Conservation (phyloP, 2,329 filamentous ascomycete species). For the Aspergillus clavatus region DNA sequence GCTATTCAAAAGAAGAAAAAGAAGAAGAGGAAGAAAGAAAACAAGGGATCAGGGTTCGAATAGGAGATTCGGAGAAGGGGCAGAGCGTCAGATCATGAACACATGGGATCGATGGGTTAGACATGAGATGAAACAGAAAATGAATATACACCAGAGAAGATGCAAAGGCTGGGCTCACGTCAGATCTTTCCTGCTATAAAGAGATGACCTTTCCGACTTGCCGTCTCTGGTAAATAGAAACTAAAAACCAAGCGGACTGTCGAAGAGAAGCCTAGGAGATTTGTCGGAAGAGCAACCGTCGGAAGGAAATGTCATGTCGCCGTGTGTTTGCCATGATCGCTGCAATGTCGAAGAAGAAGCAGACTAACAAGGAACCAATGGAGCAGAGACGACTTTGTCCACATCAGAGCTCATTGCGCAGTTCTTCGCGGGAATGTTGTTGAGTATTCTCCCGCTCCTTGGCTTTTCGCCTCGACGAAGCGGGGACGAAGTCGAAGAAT, state of each 20-base stretch:
- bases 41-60: too few relatives aligned
- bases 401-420: constrained; percentile 28
- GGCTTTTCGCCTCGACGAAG: constrained; percentile 37
- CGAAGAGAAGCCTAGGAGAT: too few relatives aligned
- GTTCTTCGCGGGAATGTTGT: constrained; percentile 31
- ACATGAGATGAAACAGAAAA: too few relatives aligned
- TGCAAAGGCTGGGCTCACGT: constrained; percentile 9
- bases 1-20: constrained; percentile 24
- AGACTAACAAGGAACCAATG: neutral
- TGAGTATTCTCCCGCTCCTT: constrained; percentile 37
- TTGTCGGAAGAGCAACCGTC: neutral
- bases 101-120: constrained; percentile 18
- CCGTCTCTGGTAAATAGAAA: too few relatives aligned
- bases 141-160: constrained; percentile 27
- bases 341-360: neutral
- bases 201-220: constrained; percentile 1
- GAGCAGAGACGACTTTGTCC: neutral
- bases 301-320: neutral
- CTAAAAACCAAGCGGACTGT: too few relatives aligned
- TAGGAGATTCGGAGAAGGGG: constrained; percentile 13
- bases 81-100: constrained; percentile 33
- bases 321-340: neutral
- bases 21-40: constrained; percentile 6
- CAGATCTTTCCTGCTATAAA: constrained; percentile 17
- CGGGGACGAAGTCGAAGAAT: constrained; percentile 43